These are phyloP conservation scores for Rhizopogon vinicolor DNA, from an alignment of 768 basidiomycete species.

Conservation along the genomic window DNA sequence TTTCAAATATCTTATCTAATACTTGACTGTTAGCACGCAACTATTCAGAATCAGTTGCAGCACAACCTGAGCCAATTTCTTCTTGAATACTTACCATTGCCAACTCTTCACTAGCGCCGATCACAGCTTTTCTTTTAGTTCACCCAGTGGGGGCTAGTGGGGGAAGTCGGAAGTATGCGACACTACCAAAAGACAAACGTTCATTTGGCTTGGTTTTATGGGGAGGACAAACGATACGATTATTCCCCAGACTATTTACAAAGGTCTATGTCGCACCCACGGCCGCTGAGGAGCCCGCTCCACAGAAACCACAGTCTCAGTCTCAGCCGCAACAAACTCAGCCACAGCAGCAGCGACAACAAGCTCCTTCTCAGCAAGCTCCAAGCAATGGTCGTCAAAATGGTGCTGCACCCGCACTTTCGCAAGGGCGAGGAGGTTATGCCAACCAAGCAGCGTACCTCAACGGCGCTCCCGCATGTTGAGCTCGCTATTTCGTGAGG, in stretches of 20 bases:
- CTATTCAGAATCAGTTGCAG: no score
- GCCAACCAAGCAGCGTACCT: slow-evolving; percentile 21
- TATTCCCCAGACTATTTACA: slow-evolving; percentile 84
- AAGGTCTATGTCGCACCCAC: slow-evolving; percentile 87
- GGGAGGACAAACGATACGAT: no score
- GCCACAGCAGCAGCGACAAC: slow-evolving; percentile 26
- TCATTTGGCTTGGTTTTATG: no score
- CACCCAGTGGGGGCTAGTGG: no score
- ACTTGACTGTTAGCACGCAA: no score
- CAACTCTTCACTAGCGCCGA: no score
- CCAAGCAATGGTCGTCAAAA: slow-evolving; percentile 25
- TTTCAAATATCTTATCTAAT: no score
- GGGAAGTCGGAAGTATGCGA: no score
- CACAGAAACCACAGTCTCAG: slow-evolving; percentile 32
- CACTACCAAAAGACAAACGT: no score
- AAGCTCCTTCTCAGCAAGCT: slow-evolving; percentile 20
- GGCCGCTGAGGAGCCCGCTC: slow-evolving; percentile 38
- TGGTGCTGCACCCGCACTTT: slow-evolving; percentile 13
- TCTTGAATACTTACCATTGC: no score
- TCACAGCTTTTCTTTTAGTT: no score
- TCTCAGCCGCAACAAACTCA: slow-evolving; percentile 29
- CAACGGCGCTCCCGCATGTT: slow-evolving; percentile 23
- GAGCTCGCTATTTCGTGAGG: slow-evolving; percentile 5
- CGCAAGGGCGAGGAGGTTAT: slow-evolving; percentile 20
- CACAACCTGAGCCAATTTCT: no score